Base-by-base conservation (phyloP, 2,329 filamentous ascomycete genomes). In the Alternaria triticina region DNA sequence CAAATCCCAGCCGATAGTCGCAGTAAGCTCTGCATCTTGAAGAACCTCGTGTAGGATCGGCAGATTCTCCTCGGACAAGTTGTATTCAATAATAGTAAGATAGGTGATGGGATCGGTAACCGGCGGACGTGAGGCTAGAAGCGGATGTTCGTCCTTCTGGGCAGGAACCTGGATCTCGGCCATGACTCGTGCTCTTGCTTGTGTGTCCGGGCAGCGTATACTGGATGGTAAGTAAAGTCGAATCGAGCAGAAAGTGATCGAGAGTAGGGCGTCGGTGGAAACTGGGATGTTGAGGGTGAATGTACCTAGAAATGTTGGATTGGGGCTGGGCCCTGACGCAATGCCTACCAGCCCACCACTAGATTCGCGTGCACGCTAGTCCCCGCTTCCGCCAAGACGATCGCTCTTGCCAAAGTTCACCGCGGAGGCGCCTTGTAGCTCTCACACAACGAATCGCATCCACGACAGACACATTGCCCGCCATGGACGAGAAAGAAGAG, bases 401-500 rank as follows among this genome's bases (percentile, higher is more conserved):
- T 62, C 61, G 60, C 57, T 61, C 44, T 23, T 62, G 56, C 66
- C 68, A 68, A 70, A 70, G 68, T 65, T 65, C 66, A 61, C 52
- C 57, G 43, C 50, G 45, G 59, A 57, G 54, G 59, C 60, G 27
- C 56, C 36, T 45, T 57, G 55, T 57, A 67, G 60, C 61, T 64
- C 49, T 46, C 45, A 45, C 50, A 59, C 56, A 54, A 60, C 55
- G 68, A 64, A 45, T 33, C 57, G 52, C 56, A 23, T 28, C 30
- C 49, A 27, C 44, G 17, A 43, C 59, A 55, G 17, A 43, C 59
- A 55, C 13, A 28, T 54, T 51, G 57, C 70, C 69, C 69, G 82
- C 69, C 64, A 97, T 97, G 94, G 92, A 94, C 73, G 94, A 97
- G 82, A 87, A 86, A 68, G 92, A 91, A 77, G 91, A 94, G 77